A percentile compares a stretch with the other conserved stretches of the same genome.
phyloP scores from a whole-genome alignment of 768 basidiomycete genomes.

The Phlegmacium glaucopus region DNA sequence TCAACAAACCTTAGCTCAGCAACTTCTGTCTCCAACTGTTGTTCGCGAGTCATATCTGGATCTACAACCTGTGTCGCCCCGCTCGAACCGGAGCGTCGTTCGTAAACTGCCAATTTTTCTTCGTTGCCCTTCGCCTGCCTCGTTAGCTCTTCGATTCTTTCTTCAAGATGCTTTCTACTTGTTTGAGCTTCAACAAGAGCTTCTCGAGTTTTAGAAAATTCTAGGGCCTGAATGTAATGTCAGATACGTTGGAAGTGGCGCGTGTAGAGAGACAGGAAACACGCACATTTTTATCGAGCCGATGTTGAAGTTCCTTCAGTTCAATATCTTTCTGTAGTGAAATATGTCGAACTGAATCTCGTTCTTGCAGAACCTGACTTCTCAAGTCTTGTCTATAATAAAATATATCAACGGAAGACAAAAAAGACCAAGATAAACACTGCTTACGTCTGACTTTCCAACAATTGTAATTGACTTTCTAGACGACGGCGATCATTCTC shows the following conservation, averaged over 20 bases:
- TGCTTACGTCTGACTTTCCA: slow-evolving; percentile 76
- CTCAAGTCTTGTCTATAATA: slow-evolving; percentile 66
- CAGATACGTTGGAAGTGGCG: background rate
- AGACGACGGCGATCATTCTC: slow-evolving; percentile 80
- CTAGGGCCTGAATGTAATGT: slow-evolving; percentile 44
- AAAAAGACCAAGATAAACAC: background rate
- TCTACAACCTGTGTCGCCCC: slow-evolving; percentile 33
- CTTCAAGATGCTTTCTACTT: slow-evolving; percentile 75
- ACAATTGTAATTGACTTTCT: slow-evolving; percentile 73
- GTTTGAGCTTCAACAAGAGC: slow-evolving; percentile 69
- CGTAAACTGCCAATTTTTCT: slow-evolving; percentile 86
- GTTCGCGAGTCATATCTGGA: slow-evolving; percentile 58
- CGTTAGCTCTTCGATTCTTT: slow-evolving; percentile 59
- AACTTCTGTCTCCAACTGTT: slow-evolving; percentile 80
- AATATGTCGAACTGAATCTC: slow-evolving; percentile 70
- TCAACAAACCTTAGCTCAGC: slow-evolving; percentile 72
- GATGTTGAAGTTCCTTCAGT: slow-evolving; percentile 65
- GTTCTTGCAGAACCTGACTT: slow-evolving; percentile 66
- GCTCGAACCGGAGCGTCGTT: slow-evolving; percentile 50
- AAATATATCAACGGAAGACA: background rate
- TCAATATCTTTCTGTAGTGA: slow-evolving; percentile 81
- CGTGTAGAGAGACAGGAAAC: slow-evolving; percentile 7
- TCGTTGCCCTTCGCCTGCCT: slow-evolving; percentile 69
- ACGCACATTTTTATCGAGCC: slow-evolving; percentile 69
- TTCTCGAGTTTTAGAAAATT: slow-evolving; percentile 68